Evolutionary conservation across 129 eudicot genomes (phyloP), one percentile per base, ranked within the genome.

Genomic region (Chrysanthemum lavandulifolium): DNA sequence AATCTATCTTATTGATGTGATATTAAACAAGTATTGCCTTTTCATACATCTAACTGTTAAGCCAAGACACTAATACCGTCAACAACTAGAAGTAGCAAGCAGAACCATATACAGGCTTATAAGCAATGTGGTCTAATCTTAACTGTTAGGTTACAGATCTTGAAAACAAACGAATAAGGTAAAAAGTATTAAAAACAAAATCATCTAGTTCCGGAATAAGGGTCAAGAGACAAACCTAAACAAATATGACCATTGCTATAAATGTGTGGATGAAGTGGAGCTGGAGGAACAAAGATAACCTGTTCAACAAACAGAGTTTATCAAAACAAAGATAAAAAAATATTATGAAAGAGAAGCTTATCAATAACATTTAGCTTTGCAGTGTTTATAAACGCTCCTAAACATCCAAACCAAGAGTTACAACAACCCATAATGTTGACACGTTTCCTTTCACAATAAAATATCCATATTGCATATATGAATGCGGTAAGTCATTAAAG

Each of bases 201-300:
- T 52, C 48, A 67, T 48, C 25, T 43, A 36, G 57, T 15, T 13
- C 25, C 12, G n/a, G 13, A 43, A 54, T 25, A 53, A 61, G 14
- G 60, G 60, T 40, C 31, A 70, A 5, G 56, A 78, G 66, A 73
- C 85, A 59, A 79, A 90, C 97, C 97, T 87, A 90, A 81, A 69
- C 97, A 90, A 65, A 90, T 90, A 78, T 90, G 97, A 1, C 97
- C 97, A 63, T 90, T 90, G 91, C 97, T 90, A 75, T 90, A 90
- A 65, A 90, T 90, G 78, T 87, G 97, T 72, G 97, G 95, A 65
- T 90, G 97, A 64, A 83, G 80, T 12, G 97, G 97, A 54, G 95
- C 97, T 0, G 95, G 97, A 53, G 85, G 86, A 51, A 85, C 19
- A 80, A 90, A 90, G 21, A 90, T 77, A 45, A 90, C 97, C 97